These are phyloP conservation scores for Amoeboaphelidium occidentale DNA, from an alignment of 371 early-diverging fungal species.

Conservation along the genomic window DNA sequence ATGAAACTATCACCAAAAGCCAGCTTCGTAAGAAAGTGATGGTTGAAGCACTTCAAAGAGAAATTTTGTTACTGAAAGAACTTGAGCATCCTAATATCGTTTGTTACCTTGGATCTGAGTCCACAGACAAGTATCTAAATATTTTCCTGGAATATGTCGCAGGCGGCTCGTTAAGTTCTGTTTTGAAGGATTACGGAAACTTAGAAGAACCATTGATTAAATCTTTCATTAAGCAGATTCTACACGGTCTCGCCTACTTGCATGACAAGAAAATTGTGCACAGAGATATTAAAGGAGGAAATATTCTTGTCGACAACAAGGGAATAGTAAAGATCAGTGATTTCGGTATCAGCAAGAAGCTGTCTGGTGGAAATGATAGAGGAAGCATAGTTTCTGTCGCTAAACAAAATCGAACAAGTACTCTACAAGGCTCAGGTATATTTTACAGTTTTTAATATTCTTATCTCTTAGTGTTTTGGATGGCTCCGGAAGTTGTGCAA, in stretches of 20 bases:
- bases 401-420: conserved; percentile 45
- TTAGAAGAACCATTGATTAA: conserved; percentile 60
- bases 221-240: conserved; percentile 66
- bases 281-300: conserved; percentile 93
- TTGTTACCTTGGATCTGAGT: conserved; percentile 63
- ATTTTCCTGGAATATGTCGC: conserved; percentile 96
- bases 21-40: conserved; percentile 13
- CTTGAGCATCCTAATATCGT: conserved; percentile 83
- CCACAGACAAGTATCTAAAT: conserved; percentile 50
- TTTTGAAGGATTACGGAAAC: conserved; percentile 55
- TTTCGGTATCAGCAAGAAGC: conserved; percentile 94
- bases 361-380: conserved; percentile 10
- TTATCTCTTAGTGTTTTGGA: conserved; percentile 94
- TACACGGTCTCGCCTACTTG: conserved; percentile 78
- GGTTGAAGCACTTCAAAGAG: conserved; percentile 59
- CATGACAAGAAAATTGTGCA: conserved; percentile 90
- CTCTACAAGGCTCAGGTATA: conserved; percentile 66
- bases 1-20: conserved; percentile 4
- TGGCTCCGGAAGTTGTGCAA: conserved; percentile 84
- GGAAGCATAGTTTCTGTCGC: conserved; percentile 15
- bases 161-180: conserved; percentile 76
- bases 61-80: conserved; percentile 67
- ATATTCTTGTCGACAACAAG: conserved; percentile 68
- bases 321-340: conserved; percentile 92
- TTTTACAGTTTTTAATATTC: too few relatives aligned